Base-by-base conservation (phyloP, 345 rosid genomes). In the Gossypium ekmanianum region DNA sequence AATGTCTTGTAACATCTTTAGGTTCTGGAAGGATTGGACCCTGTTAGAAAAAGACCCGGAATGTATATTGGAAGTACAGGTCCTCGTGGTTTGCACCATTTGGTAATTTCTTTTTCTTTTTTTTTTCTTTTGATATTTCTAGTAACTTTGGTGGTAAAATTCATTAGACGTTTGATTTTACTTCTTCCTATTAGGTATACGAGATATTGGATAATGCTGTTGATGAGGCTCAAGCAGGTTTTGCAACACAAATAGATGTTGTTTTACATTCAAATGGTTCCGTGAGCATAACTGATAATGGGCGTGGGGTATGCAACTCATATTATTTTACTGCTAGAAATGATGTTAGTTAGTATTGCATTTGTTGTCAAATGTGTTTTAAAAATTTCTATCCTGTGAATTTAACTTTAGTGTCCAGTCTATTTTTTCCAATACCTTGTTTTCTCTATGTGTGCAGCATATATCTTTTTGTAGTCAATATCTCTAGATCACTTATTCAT, bases 51-150 rank as follows among this genome's bases (percentile, higher is more conserved):
- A 83, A 88, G 99, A 79, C 99, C 99, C 4, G 99, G 97, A 50
- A 95, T 95, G 99, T 95, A 95, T 69, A 95, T 95, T 44, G 99
- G 99, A 62, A 95, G 98, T 77, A 95, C 99, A 1, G 99, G 99
- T 61, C 79, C 92, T 79, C 99, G 99, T 54, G 99, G 99, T 79
- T 84, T 95, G 92, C 99, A 95, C 75, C 99, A 95, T 85, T 78
- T 95, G 97, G 99, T 95, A 85, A 44, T 41, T 74, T 61, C 18
- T 66, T 66, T 59, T 3, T 64, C 13, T 41, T 29, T 55, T 69
- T 12, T 12, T 14, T 50, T 75, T 24, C 41, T 12, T 34, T 34
- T 34, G 41, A 34, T 34, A 34, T 34, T 34, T 27, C 24, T 4
- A 4, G 34, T 11, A 48, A 68, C 14, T 26, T 29, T 51, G 61